Conservation (phyloP, 768 basidiomycete genomes). For the Tricholomella constricta region DNA sequence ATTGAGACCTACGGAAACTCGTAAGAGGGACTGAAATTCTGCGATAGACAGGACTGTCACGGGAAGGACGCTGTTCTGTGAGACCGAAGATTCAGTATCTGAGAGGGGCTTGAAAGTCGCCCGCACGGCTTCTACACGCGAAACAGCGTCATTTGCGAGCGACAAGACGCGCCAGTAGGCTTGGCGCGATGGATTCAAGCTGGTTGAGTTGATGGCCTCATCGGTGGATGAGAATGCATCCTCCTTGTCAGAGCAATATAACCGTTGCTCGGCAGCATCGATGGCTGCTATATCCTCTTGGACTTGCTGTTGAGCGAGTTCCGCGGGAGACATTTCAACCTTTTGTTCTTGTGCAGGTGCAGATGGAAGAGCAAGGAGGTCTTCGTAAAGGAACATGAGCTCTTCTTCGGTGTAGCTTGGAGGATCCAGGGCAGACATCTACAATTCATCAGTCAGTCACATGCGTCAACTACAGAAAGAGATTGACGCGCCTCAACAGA, state of each 20-base stretch:
- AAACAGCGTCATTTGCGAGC: constrained; percentile 35
- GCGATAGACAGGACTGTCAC: constrained; percentile 46
- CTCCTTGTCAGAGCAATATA: constrained; percentile 2
- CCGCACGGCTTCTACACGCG: constrained; percentile 33
- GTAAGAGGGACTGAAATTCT: constrained; percentile 60
- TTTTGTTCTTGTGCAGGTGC: constrained; percentile 7
- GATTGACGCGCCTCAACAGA: constrained; percentile 32
- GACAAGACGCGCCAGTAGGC: constrained; percentile 37
- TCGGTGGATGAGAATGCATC: neutral
- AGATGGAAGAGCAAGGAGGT: constrained; percentile 39
- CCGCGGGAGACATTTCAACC: constrained; percentile 9
- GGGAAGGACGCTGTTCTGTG: constrained; percentile 32
- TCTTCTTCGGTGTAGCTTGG: constrained; percentile 45
- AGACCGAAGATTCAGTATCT: constrained; percentile 10
- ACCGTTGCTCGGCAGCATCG: constrained; percentile 34
- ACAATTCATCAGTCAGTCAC: neutral
- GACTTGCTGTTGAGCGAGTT: constrained; percentile 20
- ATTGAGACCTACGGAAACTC: constrained; percentile 44
- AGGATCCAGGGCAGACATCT: constrained; percentile 35
- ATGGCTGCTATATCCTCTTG: constrained; percentile 38
- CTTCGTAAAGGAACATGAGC: constrained; percentile 43
- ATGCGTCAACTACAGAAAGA: neutral
- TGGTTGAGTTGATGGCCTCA: neutral
- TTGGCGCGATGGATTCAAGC: constrained; percentile 9
- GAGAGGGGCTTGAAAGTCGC: constrained; percentile 16